A percentile compares a stretch with the other conserved stretches of the same genome.
Conservation (phyloP, 2,329 filamentous ascomycete species). For the Tolypocladium endophyticum region DNA sequence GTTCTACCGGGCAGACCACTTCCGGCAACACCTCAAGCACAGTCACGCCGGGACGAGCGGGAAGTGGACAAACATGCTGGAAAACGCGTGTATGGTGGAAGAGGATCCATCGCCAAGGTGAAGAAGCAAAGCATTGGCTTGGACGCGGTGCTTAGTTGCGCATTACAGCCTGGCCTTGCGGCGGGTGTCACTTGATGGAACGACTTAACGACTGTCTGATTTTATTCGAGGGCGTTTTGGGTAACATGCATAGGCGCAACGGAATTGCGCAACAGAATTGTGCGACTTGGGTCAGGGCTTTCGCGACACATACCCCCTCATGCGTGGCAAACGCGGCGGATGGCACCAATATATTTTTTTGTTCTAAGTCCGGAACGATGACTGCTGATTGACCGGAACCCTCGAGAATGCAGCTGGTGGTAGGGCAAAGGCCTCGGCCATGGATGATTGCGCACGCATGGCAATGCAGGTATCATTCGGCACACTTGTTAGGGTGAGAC, state of each 20-base stretch:
- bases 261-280: not conserved
- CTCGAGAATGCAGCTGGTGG: not conserved
- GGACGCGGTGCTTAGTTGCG: not conserved
- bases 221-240: not conserved
- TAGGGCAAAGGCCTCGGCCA: not conserved
- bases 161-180: not conserved
- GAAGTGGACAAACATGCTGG: conserved; percentile 98
- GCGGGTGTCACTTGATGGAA: not conserved
- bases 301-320: not conserved
- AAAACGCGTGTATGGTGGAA: conserved; percentile 91
- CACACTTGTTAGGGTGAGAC: not conserved
- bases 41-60: conserved; percentile 92
- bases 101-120: conserved; percentile 45
- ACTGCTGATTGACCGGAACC: not conserved
- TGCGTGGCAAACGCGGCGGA: not conserved
- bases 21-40: conserved; percentile 95
- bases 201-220: conserved; percentile 2
- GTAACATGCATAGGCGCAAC: not conserved
- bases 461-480: not conserved
- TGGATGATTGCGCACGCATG: not conserved
- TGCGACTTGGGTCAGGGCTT: not conserved
- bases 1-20: conserved; percentile 95
- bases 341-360: not conserved
- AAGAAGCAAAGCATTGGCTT: not conserved
- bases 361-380: too few species aligned